Evolutionary conservation across 2,329 filamentous ascomycete genomes (phyloP), one percentile per base, ranked within the genome.

Genomic region (Alternaria solani): DNA sequence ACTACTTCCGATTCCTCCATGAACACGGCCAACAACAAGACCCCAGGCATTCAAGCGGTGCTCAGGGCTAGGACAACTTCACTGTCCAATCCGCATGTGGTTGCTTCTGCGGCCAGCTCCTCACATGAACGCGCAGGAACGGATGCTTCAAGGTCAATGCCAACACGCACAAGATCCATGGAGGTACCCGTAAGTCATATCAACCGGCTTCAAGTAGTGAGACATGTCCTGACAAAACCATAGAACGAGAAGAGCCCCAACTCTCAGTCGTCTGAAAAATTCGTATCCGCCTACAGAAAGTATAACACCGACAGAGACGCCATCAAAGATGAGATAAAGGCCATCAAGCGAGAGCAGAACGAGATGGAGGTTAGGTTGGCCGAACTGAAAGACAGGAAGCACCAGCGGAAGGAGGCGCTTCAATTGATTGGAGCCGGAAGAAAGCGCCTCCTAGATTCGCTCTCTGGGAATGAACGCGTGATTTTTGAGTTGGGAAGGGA

Each of bases 401-500:
- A 7, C 9, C n/a, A 51, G 11, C 7, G 26, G 34, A 39, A 51
- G 12, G 23, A 36, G 25, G 23, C 28, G 34, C 9, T 39, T 7
- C 48, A 9, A 4, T 14, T 8, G 18, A 18, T 9, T 11, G 9
- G 23, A 28, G 8, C 9, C 11, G 20, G n/a, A 3, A 51, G 18
- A 34, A 39, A 51, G 48, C 48, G 34, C 16, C 48, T 51, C 16
- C 34, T 2, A 7, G 34, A 25, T 34, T 51, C 48, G 16, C 48
- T 51, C 16, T 26, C 48, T n/a, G 20, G 11, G 16, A 51, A 39
- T 11, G 48, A 51, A 14, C 48, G 34, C 34, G 32, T 2, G 2
- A 12, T 51, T 9, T 9, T 51, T 7, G 1, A 28, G 0, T 34
- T 51, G 9, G 48, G 48, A 26, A 30, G 2, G 1, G 48, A 51